Base-by-base conservation (phyloP, 495 filamentous ascomycete genomes). In the Aspergillus bridgeri region DNA sequence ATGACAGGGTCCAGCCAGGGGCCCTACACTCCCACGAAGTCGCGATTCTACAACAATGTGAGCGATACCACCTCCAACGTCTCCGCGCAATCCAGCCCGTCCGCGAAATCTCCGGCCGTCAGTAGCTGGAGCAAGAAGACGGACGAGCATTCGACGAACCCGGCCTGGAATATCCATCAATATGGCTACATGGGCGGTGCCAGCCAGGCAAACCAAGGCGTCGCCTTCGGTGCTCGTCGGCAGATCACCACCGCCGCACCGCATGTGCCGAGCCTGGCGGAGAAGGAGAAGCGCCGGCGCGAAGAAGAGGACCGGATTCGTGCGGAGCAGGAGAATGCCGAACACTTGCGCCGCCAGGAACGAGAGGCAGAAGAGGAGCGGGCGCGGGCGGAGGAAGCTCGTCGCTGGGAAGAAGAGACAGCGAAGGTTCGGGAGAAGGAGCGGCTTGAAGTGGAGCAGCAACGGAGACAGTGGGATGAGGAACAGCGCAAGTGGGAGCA, bases 181-280 rank as follows among this genome's bases (percentile, higher is more conserved):
- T 99, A 98, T 62, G 93, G 94, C 9, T 98, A 97, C 71, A 94
- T 98, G 90, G 95, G 95, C 50, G 95, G 95, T 25, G 95, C 95
- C 7, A 96, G 89, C 63, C 95, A 99, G 71, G 93, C 89, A 6
- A 98, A 96, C 65, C 84, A 96, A 58, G 95, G 95, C 19, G 87
- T 99, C 59, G 83, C 89, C 6, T 99, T 97, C 69, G 95, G 95
- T 51, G 89, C 85, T 21, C 83, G 91, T 57, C 81, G 95, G 45
- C 95, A 99, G 72, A 98, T 99, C 63, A 98, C 94, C 2, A 89
- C 81, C 59, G 82, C 90, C 8, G 80, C 80, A 27, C 95, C 95
- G 6, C 66, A 83, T 60, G 90, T 96, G 0, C 91, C 91, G 0
- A 92, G 79, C 64, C 57, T 89, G 63, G 83, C 81, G 4, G 86